phyloP scores from a whole-genome alignment of 495 filamentous ascomycete genomes.

The Podospora anserina region DNA sequence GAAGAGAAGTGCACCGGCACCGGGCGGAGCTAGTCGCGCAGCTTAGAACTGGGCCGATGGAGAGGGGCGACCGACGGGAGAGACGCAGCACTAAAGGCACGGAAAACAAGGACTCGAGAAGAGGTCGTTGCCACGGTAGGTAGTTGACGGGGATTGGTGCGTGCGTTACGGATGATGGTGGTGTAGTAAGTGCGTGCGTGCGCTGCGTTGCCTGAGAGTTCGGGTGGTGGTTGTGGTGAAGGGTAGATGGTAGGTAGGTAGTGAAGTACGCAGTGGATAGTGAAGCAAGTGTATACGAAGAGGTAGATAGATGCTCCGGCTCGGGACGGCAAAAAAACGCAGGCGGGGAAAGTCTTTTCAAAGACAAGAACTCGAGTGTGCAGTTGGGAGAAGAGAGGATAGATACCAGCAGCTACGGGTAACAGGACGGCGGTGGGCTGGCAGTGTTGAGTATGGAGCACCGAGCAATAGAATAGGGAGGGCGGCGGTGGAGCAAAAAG shows the following conservation, averaged over 20 bases:
- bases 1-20: slow-evolving; percentile 9
- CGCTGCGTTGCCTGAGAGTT: not conserved
- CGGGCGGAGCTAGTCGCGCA: slow-evolving; percentile 17
- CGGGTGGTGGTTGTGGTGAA: slow-evolving; percentile 4
- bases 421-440: slow-evolving; percentile 14
- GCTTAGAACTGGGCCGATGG: slow-evolving; percentile 16
- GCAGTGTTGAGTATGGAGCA: slow-evolving; percentile 12
- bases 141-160: not conserved
- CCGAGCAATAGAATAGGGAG: slow-evolving; percentile 19
- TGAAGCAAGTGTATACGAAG: not conserved
- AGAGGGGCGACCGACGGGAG: slow-evolving; percentile 3
- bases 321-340: slow-evolving; percentile 11
- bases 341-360: not conserved
- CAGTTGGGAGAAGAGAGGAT: not conserved
- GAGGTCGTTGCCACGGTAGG: not conserved
- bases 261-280: not conserved
- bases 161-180: too few relatives aligned
- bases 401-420: not conserved
- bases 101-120: slow-evolving; percentile 6
- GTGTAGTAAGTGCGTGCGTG: not conserved
- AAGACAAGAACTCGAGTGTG: not conserved
- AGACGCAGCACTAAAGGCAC: not conserved
- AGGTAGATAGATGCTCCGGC: not conserved
- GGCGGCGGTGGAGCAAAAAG: slow-evolving; percentile 14
- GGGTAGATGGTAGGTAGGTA: not conserved